Evolutionary conservation across 805 yeast genomes (phyloP), one percentile per base, ranked within the genome.

Genomic region (Yamadazyma scolyti): DNA sequence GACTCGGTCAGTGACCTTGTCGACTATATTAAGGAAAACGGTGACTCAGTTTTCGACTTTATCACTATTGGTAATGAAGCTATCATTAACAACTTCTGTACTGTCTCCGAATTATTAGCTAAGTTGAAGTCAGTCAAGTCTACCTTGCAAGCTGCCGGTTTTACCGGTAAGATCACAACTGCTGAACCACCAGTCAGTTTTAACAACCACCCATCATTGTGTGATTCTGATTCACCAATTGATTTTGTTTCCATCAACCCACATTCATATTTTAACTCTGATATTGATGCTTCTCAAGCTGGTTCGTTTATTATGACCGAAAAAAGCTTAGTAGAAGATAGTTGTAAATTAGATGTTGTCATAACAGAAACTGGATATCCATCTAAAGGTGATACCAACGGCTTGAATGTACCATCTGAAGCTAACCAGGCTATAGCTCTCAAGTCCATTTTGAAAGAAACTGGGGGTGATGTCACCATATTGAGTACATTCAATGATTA

Each of bases 281-380:
- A 58, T 42, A 61, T 79, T 31, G 50, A 71, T 37, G 90, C 97
- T 19, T 61, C 58, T 16, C 65, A 73, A 23, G 77, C 96, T 3
- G 96, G 96, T 27, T 27, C 64, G 6, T 89, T 83, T 47, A 76
- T 85, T 25, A 56, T 64, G 29, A 75, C 76, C 19, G 94, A 89
- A 61, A 64, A 75, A 40, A 55, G 47, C 14, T 52, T 79, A 35
- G 79, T 79, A 16, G 58, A 70, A 43, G 58, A 56, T 10, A 59
- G 68, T 27, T 88, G 96, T 64, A 59, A 64, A 36, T 64, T 70
- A 54, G 56, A 61, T 6, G 78, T 84, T 21, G 43, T 65, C 13
- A 77, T 88, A 34, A 79, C 94, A 13, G 96, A 88, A 59, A 87
- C 96, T 4, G 96, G 96, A 25, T 88, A 85, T 54, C 96, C 96